These are phyloP conservation scores for Tuber melanosporum DNA, from an alignment of 495 filamentous ascomycete species.

Conservation along the genomic window DNA sequence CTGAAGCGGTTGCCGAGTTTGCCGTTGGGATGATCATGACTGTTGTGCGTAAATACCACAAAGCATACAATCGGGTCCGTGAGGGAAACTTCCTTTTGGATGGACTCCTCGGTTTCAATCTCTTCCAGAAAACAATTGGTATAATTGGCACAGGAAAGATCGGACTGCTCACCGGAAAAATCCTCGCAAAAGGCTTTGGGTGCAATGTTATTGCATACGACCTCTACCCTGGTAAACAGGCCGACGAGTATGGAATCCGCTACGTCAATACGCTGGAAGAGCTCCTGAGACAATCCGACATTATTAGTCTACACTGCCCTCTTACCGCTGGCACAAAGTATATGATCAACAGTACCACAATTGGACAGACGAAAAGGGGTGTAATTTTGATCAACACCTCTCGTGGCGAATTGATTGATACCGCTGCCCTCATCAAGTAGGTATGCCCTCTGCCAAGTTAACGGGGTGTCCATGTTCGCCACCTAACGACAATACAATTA, in stretches of 20 bases:
- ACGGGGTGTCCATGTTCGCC: neutral
- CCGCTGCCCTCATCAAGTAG: slow-evolving; percentile 51
- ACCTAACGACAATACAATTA: neutral
- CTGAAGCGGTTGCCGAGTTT: slow-evolving; percentile 68
- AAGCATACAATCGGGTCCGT: slow-evolving; percentile 64
- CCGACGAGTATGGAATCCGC: slow-evolving; percentile 50
- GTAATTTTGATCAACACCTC: slow-evolving; percentile 62
- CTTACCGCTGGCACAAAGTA: slow-evolving; percentile 55
- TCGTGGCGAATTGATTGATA: slow-evolving; percentile 59
- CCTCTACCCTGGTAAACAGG: slow-evolving; percentile 47
- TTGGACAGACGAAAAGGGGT: slow-evolving; percentile 54
- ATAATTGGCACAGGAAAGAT: slow-evolving; percentile 54
- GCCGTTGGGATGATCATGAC: slow-evolving; percentile 61
- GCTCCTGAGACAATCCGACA: slow-evolving; percentile 53
- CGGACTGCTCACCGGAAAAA: slow-evolving; percentile 49
- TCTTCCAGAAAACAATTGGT: slow-evolving; percentile 57
- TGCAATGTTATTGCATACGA: slow-evolving; percentile 57
- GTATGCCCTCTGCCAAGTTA: neutral
- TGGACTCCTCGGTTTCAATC: slow-evolving; percentile 56
- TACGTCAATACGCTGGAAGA: slow-evolving; percentile 51
- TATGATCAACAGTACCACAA: slow-evolving; percentile 53
- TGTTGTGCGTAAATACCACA: slow-evolving; percentile 63
- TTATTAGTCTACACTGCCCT: slow-evolving; percentile 62
- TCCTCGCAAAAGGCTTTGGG: slow-evolving; percentile 57
- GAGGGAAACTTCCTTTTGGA: slow-evolving; percentile 66